A percentile compares a stretch with the other conserved stretches of the same genome.
These are phyloP conservation scores for Fraxinus paxiana DNA, from an alignment of 305 asterid species.

Conservation along the genomic window DNA sequence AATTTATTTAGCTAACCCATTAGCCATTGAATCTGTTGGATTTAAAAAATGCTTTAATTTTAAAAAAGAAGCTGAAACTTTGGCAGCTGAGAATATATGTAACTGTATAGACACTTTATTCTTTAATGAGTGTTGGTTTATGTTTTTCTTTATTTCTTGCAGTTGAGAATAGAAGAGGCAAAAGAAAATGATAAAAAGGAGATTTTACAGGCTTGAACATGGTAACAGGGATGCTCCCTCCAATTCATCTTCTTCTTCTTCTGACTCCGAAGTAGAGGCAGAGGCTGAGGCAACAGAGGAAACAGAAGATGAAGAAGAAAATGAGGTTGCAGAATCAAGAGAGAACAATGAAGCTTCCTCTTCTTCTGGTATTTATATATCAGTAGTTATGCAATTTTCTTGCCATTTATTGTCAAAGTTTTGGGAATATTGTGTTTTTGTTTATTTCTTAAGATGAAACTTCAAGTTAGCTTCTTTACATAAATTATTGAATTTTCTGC, in stretches of 20 bases:
- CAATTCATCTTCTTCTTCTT: constrained; percentile 63
- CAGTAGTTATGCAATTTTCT: not conserved
- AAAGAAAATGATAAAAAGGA: constrained; percentile 65
- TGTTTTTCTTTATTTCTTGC: constrained; percentile 31
- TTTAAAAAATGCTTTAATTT: not conserved
- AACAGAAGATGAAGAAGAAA: constrained; percentile 46
- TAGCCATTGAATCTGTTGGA: not conserved
- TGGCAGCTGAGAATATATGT: not conserved
- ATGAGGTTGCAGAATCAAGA: constrained; percentile 31
- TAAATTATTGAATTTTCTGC: not conserved
- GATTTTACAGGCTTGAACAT: constrained; percentile 76
- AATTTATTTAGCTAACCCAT: not conserved
- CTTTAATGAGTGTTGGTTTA: not conserved
- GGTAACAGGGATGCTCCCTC: constrained; percentile 75
- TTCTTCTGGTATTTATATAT: constrained; percentile 58
- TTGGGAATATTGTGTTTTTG: not conserved
- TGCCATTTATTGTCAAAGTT: not conserved
- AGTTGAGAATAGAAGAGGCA: constrained; percentile 31
- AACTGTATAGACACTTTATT: not conserved
- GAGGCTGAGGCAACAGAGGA: constrained; percentile 53
- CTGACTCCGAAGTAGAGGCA: constrained; percentile 61
- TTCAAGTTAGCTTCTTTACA: not conserved
- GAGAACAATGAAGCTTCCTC: constrained; percentile 43
- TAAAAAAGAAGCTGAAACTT: constrained; percentile 2
- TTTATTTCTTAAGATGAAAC: not conserved